phyloP scores from a whole-genome alignment of 2,329 filamentous ascomycete genomes.

The Diaporthe longicolla region DNA sequence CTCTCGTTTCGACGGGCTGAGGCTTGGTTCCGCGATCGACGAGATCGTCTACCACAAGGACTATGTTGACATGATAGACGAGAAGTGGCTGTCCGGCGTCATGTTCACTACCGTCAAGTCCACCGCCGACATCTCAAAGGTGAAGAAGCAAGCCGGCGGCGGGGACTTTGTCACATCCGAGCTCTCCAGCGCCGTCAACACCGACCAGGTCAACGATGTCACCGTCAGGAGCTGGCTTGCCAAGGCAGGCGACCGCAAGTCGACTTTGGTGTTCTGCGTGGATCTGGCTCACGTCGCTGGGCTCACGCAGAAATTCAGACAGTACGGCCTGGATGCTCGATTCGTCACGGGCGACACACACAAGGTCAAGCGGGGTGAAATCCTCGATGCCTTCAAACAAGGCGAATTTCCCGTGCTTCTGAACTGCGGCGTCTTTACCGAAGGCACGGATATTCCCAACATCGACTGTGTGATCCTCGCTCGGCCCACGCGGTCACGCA shows the following conservation, averaged over 20 bases:
- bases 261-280: slow-evolving; percentile 94
- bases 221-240: slow-evolving; percentile 89
- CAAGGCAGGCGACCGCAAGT: slow-evolving; percentile 80
- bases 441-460: slow-evolving; percentile 97
- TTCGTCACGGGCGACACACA: slow-evolving; percentile 89
- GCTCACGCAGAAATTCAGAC: slow-evolving; percentile 82
- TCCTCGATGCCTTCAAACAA: slow-evolving; percentile 81
- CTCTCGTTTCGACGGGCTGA: slow-evolving; percentile 85
- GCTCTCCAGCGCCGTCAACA: slow-evolving; percentile 89
- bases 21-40: slow-evolving; percentile 87
- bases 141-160: slow-evolving; percentile 71
- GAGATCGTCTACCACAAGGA: slow-evolving; percentile 95
- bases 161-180: slow-evolving; percentile 86
- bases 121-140: slow-evolving; percentile 81
- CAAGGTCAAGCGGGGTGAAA: slow-evolving; percentile 75
- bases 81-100: slow-evolving; percentile 93
- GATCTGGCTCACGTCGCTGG: slow-evolving; percentile 85
- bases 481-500: slow-evolving; percentile 91
- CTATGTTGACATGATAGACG: slow-evolving; percentile 78
- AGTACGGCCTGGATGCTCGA: slow-evolving; percentile 83
- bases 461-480: slow-evolving; percentile 94
- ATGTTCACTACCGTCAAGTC: slow-evolving; percentile 93
- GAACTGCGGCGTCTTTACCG: slow-evolving; percentile 97
- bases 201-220: slow-evolving; percentile 82
- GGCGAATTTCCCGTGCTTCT: slow-evolving; percentile 88